phyloP scores from a whole-genome alignment of 2,329 filamentous ascomycete genomes.

The Colletotrichum karsti region DNA sequence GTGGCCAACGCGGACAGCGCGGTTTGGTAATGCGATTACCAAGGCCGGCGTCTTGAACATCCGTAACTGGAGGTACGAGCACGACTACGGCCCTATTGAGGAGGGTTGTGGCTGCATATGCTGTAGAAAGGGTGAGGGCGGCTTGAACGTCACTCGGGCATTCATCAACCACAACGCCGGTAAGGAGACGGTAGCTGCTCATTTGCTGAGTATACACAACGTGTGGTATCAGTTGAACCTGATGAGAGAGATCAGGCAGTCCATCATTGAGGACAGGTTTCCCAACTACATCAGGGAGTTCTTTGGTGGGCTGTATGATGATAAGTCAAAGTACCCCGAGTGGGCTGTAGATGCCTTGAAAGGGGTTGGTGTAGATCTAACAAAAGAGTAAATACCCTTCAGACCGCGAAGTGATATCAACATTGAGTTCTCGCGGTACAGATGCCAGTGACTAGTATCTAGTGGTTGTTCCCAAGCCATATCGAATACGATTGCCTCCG shows the following conservation, averaged over 20 bases:
- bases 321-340: constrained; percentile 73
- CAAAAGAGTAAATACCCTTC: constrained; percentile 43
- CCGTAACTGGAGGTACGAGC: constrained; percentile 76
- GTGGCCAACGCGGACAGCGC: constrained; percentile 95
- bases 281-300: constrained; percentile 82
- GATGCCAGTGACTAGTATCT: too few species aligned
- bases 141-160: constrained; percentile 84
- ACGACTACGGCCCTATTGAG: constrained; percentile 87
- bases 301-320: constrained; percentile 75
- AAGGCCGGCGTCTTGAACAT: constrained; percentile 84
- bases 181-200: constrained; percentile 94
- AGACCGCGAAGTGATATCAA: too few species aligned
- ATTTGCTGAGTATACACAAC: constrained; percentile 90
- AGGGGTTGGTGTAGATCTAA: constrained; percentile 81
- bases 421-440: too few species aligned
- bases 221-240: constrained; percentile 90
- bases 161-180: constrained; percentile 91
- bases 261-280: constrained; percentile 83
- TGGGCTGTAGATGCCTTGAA: constrained; percentile 87
- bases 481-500: too few species aligned
- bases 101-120: constrained; percentile 82
- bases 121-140: constrained; percentile 75
- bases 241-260: constrained; percentile 78
- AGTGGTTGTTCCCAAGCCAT: too few species aligned
- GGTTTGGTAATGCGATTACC: constrained; percentile 95